Percentiles rank a stretch among this genome's conserved stretches.
These are phyloP conservation scores for Sporisorium graminicola DNA, from an alignment of 1,284 basidiomycete species.

Conservation along the genomic window DNA sequence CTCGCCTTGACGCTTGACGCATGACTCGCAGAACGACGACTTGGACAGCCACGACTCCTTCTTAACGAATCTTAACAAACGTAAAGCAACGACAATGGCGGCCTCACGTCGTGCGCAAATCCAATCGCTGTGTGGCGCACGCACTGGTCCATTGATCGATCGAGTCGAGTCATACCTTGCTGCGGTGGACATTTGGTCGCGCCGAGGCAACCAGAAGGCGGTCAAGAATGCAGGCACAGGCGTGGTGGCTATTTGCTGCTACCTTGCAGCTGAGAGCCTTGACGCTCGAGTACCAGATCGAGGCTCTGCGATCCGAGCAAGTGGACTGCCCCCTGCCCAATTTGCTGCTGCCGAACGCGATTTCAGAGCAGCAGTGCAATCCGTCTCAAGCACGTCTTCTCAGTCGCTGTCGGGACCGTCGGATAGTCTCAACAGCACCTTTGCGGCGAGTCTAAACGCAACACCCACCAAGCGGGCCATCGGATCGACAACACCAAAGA, in stretches of 20 bases:
- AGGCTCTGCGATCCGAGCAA: constrained; percentile 32
- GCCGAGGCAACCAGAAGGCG: constrained; percentile 47
- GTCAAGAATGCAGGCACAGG: constrained; percentile 51
- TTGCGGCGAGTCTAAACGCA: constrained; percentile 22
- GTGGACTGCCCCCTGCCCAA: constrained; percentile 40
- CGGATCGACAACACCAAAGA: constrained; percentile 16
- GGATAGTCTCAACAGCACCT: constrained; percentile 22
- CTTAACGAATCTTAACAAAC: neutral
- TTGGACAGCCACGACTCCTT: neutral
- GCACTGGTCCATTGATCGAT: constrained; percentile 45
- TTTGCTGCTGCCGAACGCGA: constrained; percentile 46
- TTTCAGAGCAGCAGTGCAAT: constrained; percentile 42
- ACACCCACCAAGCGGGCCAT: constrained; percentile 7
- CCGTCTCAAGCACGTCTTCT: constrained; percentile 27
- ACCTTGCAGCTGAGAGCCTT: constrained; percentile 49
- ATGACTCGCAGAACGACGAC: neutral
- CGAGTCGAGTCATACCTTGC: constrained; percentile 52
- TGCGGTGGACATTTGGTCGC: constrained; percentile 51
- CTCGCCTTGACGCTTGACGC: neutral
- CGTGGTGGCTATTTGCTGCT: constrained; percentile 49
- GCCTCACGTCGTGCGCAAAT: constrained; percentile 47
- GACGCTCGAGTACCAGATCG: constrained; percentile 29
- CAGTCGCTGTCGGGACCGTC: constrained; percentile 39
- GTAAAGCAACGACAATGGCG: constrained; percentile 20
- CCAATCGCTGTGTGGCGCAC: constrained; percentile 42